phyloP scores from a whole-genome alignment of 139 green algal genomes.

The Parachlorella kessleri region DNA sequence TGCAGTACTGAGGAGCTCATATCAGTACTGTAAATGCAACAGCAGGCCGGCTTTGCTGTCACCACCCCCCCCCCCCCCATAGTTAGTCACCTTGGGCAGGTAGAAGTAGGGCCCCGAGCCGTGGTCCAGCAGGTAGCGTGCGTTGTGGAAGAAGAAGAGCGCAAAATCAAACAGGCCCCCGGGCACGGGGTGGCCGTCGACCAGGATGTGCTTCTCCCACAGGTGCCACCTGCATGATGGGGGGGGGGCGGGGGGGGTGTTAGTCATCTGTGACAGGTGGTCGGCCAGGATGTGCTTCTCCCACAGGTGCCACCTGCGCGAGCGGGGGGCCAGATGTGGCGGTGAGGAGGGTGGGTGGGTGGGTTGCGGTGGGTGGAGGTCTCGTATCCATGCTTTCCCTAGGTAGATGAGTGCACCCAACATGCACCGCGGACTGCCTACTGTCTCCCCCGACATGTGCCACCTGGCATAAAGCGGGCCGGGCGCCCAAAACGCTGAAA shows the following conservation, averaged over 20 bases:
- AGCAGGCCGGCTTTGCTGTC: too few relatives aligned
- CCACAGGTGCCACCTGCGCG: conserved; percentile 80
- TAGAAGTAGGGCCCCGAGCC: conserved; percentile 85
- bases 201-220: conserved; percentile 80
- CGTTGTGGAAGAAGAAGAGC: conserved; percentile 91
- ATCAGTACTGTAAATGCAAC: too few relatives aligned
- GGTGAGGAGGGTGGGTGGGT: conserved; percentile 5
- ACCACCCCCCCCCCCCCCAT: too few relatives aligned
- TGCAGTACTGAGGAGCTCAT: too few relatives aligned
- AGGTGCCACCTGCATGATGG: conserved; percentile 76
- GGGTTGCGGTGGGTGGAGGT: neutral
- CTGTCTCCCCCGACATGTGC: too few relatives aligned
- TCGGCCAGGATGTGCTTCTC: conserved; percentile 86
- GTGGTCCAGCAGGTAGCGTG: conserved; percentile 31
- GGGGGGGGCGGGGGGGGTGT: conserved; percentile 4
- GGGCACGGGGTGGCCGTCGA: conserved; percentile 69
- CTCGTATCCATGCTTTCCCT: too few relatives aligned
- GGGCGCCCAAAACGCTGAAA: too few relatives aligned
- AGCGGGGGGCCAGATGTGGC: neutral
- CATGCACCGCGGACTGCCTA: too few relatives aligned
- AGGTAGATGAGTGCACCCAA: too few relatives aligned
- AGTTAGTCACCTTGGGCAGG: conserved; percentile 93
- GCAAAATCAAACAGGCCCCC: conserved; percentile 84
- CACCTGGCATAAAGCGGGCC: too few relatives aligned
- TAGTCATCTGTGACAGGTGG: conserved; percentile 10